Evolutionary conservation across 2,329 filamentous ascomycete genomes (phyloP).

Genomic region (Scedosporium minutisporum): DNA sequence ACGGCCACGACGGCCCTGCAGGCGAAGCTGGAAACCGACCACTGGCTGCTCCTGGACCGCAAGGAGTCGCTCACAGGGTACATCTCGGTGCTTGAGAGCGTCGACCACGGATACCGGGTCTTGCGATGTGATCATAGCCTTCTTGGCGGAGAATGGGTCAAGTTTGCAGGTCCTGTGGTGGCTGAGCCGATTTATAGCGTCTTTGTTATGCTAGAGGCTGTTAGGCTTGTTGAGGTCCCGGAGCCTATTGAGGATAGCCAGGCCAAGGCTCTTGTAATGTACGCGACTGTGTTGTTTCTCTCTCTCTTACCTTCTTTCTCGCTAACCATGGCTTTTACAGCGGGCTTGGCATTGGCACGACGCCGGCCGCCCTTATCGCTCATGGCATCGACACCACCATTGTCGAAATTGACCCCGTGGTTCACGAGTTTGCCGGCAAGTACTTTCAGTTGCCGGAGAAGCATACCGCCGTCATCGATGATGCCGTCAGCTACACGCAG

Average conservation of each 20-base stretch:
- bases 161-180: conserved; percentile 41
- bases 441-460: conserved; percentile 75
- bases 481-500: conserved; percentile 65
- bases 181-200: conserved; percentile 88
- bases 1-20: conserved; percentile 56
- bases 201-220: conserved; percentile 91
- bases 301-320: neutral
- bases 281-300: conserved; percentile 18
- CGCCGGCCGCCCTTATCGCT: conserved; percentile 72
- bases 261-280: conserved; percentile 79
- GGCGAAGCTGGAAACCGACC: conserved; percentile 49
- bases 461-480: conserved; percentile 69
- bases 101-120: conserved; percentile 60
- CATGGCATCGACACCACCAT: conserved; percentile 90
- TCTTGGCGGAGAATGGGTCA: conserved; percentile 83
- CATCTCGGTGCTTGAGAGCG: conserved; percentile 76
- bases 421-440: conserved; percentile 70
- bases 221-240: conserved; percentile 63
- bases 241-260: conserved; percentile 48
- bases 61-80: conserved; percentile 86
- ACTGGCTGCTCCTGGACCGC: conserved; percentile 70
- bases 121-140: conserved; percentile 92
- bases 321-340: conserved; percentile 27
- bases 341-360: conserved; percentile 86
- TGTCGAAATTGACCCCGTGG: conserved; percentile 86